Base-by-base conservation (phyloP, 495 filamentous ascomycete genomes). In the Aspergillus indologenus region DNA sequence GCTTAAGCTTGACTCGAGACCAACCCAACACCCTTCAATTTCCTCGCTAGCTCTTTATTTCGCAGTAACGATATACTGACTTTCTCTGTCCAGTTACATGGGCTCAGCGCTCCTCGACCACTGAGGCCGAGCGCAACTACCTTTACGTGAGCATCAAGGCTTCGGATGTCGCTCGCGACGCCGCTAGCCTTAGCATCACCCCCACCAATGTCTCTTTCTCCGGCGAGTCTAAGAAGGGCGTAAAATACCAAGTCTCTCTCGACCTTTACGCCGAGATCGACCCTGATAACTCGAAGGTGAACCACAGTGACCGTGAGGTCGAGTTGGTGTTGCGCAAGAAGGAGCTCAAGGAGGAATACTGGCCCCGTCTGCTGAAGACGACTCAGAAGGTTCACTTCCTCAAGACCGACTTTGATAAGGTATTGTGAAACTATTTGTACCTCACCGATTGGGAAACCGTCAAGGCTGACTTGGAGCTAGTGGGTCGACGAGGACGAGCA, bases 401-500 rank as follows among this genome's bases (percentile, higher is more conserved):
- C 68, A 97, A 96, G 90, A 98, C 94, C 65, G 88, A 98, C 75
- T 98, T 98, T 67, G 91, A 97, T 77, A 98, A 98, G 85, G 88
- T 90, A 75, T 57, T 80, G 24, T 40, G 17, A 45, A 55, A 14
- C 8, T 22, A 7, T 47, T 50, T n/a, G 11, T 11, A 22, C 14
- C n/a, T 21, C 17, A 17, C 15, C 17, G 15, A 40, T 23, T 5
- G 34, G 56, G 44, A 46, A 22, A 40, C 43, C 31, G 44, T 45
- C 54, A 47, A 60, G 15, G 45, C 66, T 75, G 57, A 74, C 63
- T 24, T 15, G 26, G 0, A 26, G 51, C 1, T 60, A 91, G 91
- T 98, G 95, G 95, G 92, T 98, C 64, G 95, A 98, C 72, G 94
- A 98, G 85, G 94, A 98, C 73, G 94, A 98, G 83, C 94, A 98